Evolutionary conservation across 2,329 filamentous ascomycete genomes (phyloP), one percentile per base, ranked within the genome.

Genomic region (Aureobasidium sp.): DNA sequence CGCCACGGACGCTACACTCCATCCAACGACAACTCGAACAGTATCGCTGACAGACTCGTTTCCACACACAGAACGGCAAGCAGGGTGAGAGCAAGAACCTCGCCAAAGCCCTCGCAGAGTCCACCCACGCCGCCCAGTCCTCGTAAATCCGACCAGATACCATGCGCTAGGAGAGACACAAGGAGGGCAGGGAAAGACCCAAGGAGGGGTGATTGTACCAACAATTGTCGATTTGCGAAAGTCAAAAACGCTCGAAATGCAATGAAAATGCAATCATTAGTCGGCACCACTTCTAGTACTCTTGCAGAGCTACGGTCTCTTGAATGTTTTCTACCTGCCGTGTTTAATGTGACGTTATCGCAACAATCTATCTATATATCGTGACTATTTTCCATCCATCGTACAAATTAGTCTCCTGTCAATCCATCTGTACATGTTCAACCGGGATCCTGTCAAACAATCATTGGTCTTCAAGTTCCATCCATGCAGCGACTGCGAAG

Each of bases 71-170:
- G 94, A 91, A 91, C 80, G 94, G 94, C 82, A 97, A 96, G 86
- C 90, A 95, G 81, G 89, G 91, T 75, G 93, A 97, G 52, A 69
- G 81, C 73, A 89, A 90, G 84, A 85, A 82, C 75, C 79, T 97
- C 68, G 84, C 77, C 64, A 72, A 76, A 62, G 82, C 80, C 64
- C 83, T 84, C 72, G 73, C 57, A 40, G 45, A 60, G 44, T 31
- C 44, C 35, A 74, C 76, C 42, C 42, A 56, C 33, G 15, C 62
- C 47, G 64, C 62, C 48, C 47, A 63, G 37, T 39, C 47, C 39
- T 40, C 54, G 44, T 60, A 60, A 50, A 50, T 42, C n/a, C 57
- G 50, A 24, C 31, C 42, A 47, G 42, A 58, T 48, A 50, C 33
- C 57, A 50, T 60, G 57, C 44, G 44, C 31, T 31, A 50, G 45